Base-by-base conservation (phyloP, 2,329 filamentous ascomycete species). In the Claviceps digitariae region DNA sequence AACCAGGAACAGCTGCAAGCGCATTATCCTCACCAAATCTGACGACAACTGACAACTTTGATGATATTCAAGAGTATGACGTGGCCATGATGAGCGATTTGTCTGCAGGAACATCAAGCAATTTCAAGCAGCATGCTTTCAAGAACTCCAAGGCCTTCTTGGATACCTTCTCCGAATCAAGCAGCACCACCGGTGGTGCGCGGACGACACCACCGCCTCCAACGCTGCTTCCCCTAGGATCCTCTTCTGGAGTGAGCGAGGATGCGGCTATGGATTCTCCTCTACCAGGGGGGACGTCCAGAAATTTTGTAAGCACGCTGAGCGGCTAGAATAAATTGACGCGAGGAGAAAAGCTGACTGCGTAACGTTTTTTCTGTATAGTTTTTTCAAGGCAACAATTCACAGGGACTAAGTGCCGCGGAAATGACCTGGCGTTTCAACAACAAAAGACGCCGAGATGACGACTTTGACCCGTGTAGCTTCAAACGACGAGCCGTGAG, bases 401-500 rank as follows among this genome's bases (percentile, higher is more conserved):
- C 66, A 48, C 62, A 73, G n/a, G 73, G 76, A 2, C 83, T 84
- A 0, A 84, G 78, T 0, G 80, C 84, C 1, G 81, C 85, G 12
- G 87, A 93, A 61, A 81, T 91, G 50, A 86, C 86, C 4, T 78
- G 87, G 9, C 86, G 89, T 56, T 83, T 89, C 52, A 84, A 87
- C 66, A 82, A 79, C 66, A 93, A 91, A 66, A 83, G 91, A n/a
- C 81, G 89, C 23, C 79, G 90, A 53, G 91, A 96, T 57, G 90
- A 95, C 62, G 90, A 96, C 62, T 85, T 95, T 54, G 90, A 97
- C 64, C 84, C 87, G 2, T 78, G 83, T 41, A 87, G 84, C 56
- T 90, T 96, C 72, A 97, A 97, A 70, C 81, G 91, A 17, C 81
- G 91, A 45, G 91, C 91, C 25, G 91, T 97, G 2, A 93, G 87